Evolutionary conservation across 202 grass and related monocot genomes (phyloP).

Genomic region (Eragrostis tef): DNA sequence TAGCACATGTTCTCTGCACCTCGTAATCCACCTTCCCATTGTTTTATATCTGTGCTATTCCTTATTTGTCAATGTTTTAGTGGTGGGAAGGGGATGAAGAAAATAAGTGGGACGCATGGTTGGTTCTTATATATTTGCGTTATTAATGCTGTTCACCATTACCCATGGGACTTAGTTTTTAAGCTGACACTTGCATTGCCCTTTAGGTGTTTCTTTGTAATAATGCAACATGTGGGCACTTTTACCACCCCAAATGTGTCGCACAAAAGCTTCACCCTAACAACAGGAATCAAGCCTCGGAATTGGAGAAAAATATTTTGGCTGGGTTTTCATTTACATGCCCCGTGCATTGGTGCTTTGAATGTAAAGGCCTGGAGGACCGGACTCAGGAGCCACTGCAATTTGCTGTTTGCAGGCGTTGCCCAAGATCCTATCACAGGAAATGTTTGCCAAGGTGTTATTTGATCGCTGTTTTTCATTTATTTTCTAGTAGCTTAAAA

Average conservation of each 20-base stretch:
- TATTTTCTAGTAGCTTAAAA: constrained; percentile 3
- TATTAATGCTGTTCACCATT: not conserved
- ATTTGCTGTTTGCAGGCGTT: constrained; percentile 74
- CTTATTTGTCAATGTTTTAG: not conserved
- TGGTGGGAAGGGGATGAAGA: not conserved
- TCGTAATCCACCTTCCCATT: not conserved
- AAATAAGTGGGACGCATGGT: not conserved
- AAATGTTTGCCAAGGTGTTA: constrained; percentile 71
- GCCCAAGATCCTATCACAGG: constrained; percentile 71
- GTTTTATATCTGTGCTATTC: not conserved
- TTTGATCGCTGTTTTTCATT: constrained; percentile 14
- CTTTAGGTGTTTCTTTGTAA: constrained; percentile 63
- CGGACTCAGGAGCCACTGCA: constrained; percentile 52
- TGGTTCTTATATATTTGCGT: not conserved
- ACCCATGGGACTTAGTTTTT: constrained; percentile 1
- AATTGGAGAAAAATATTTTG: constrained; percentile 58
- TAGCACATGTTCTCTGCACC: not conserved
- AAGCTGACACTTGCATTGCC: constrained; percentile 27
- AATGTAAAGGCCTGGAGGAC: constrained; percentile 62
- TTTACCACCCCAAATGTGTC: constrained; percentile 73
- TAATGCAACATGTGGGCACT: constrained; percentile 75
- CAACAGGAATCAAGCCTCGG: constrained; percentile 46
- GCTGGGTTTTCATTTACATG: constrained; percentile 62
- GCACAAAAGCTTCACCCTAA: constrained; percentile 53
- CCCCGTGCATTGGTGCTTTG: constrained; percentile 65